These are phyloP conservation scores for Trichoderma harzianum DNA, from an alignment of 2,329 filamentous ascomycete genomes.

Conservation along the genomic window DNA sequence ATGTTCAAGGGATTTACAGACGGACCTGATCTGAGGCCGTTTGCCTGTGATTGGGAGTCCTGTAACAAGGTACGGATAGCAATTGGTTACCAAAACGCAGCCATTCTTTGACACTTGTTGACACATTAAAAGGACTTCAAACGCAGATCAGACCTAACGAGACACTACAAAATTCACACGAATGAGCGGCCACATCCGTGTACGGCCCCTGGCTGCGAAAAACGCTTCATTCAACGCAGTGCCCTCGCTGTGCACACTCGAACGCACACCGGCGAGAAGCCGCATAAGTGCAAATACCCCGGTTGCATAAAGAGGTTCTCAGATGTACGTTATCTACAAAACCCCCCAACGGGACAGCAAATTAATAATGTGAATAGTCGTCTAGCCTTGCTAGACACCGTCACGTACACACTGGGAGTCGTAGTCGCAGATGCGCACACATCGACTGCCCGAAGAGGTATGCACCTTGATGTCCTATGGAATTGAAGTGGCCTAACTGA, in stretches of 20 bases:
- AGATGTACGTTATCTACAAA: conserved; percentile 49
- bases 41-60: conserved; percentile 60
- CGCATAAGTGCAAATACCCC: conserved; percentile 62
- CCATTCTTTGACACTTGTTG: not conserved
- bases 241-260: conserved; percentile 68
- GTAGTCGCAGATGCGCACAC: conserved; percentile 62
- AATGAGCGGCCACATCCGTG: conserved; percentile 67
- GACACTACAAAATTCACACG: conserved; percentile 69
- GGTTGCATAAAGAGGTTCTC: conserved; percentile 68
- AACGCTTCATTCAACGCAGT: conserved; percentile 69
- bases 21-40: conserved; percentile 59
- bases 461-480: conserved; percentile 14
- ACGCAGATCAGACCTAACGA: conserved; percentile 66
- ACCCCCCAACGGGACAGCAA: not conserved
- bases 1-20: conserved; percentile 62
- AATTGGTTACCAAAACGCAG: not conserved
- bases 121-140: conserved; percentile 58
- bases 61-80: conserved; percentile 55
- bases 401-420: conserved; percentile 63
- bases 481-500: not conserved
- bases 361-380: conserved; percentile 41
- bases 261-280: conserved; percentile 70
- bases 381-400: conserved; percentile 64
- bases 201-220: conserved; percentile 57
- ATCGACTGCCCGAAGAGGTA: conserved; percentile 62